Base-by-base conservation (phyloP, 2,329 filamentous ascomycete species). In the Ilyonectria destructans region DNA sequence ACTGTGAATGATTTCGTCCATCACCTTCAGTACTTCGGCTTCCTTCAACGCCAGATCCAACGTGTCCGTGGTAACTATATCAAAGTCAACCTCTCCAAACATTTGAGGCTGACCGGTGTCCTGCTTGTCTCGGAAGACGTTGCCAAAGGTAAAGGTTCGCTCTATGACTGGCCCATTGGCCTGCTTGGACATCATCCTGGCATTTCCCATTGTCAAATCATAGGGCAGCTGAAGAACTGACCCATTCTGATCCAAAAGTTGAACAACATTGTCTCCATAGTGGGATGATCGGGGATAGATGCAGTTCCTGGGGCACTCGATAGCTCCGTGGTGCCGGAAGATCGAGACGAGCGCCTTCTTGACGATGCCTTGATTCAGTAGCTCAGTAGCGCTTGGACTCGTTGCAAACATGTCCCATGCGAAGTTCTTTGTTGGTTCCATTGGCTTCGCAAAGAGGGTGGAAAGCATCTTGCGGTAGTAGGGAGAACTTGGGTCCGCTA, bases 181-280 rank as follows among this genome's bases (percentile, higher is more conserved):
- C 52, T 91, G 88, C 69, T 93, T 92, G 6, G 96, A 95, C 59
- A 99, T 88, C 65, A 92, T 90, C 62, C 96, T 89, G 26, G 96
- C 96, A 79, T 97, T 91, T 1, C 96, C 95, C 70, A 98, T 86
- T 2, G 95, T 97, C 23, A 98, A 85, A 79, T 99, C 96, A 75
- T 94, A 98, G 0, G 96, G 96, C n/a, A 99, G 83, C 78, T 99
- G 96, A 8, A 98, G 85, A 2, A 98, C 86, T n/a, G 92, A 96
- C 2, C 96, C 96, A 69, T 91, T 93, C 2, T 90, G 86, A 78
- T 97, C 94, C 29, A 99, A 85, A 15, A 98, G 82, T 68, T 93
- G 92, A 17, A 97, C 93, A 15, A 92, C 91, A 73, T 93, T 93
- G 57, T 87, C 78, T 52, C 85, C 77, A 77, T 98, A 98, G 77